Evolutionary conservation across 2,329 filamentous ascomycete genomes (phyloP).

Genomic region (Beauveria bassiana): DNA sequence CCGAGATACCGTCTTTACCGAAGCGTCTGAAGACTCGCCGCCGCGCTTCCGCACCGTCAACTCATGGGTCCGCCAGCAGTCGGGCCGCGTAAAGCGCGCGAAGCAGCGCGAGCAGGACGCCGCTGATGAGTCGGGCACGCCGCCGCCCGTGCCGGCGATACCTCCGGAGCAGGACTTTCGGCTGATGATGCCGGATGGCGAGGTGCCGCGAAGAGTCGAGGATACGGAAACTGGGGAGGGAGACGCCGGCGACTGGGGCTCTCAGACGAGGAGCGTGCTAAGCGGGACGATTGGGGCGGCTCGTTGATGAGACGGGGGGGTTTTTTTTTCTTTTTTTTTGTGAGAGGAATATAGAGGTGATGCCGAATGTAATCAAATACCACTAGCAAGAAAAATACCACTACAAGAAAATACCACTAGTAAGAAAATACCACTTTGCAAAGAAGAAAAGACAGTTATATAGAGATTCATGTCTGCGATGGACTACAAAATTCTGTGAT

Average conservation of each 20-base stretch:
- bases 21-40: conserved; percentile 44
- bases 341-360: too few relatives aligned
- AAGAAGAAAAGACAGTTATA: background rate
- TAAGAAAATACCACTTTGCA: background rate
- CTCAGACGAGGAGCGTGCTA: background rate
- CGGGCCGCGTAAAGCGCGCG: conserved; percentile 42
- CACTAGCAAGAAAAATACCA: too few relatives aligned
- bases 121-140: conserved; percentile 20
- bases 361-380: too few relatives aligned
- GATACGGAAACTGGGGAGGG: background rate
- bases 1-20: conserved; percentile 46
- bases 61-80: conserved; percentile 60
- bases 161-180: conserved; percentile 39
- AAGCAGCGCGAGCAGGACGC: conserved; percentile 28
- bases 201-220: conserved; percentile 37
- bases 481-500: background rate
- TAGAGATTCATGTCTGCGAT: background rate
- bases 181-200: conserved; percentile 44
- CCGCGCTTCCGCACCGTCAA: conserved; percentile 50
- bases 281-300: background rate
- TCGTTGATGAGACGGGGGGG: background rate
- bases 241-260: background rate
- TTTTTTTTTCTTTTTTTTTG: too few relatives aligned
- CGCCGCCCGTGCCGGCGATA: conserved; percentile 33
- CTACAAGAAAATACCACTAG: background rate